Conservation (phyloP, 805 yeast genomes). For the Saccharomycopsis javanensis region DNA sequence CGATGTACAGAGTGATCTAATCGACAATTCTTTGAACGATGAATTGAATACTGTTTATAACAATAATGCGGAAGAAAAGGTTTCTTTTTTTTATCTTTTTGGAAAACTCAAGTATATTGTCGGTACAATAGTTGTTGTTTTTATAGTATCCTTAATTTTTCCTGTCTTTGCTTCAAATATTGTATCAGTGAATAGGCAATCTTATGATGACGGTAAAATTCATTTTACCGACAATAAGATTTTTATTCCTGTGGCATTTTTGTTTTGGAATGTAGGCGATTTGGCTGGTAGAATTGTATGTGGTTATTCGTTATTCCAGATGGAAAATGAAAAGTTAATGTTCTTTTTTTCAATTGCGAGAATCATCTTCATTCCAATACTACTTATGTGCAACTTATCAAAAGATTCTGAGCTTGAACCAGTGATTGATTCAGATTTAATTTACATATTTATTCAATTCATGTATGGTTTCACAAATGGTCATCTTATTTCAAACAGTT, state of each 20-base stretch:
- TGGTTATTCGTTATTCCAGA: conserved; percentile 36
- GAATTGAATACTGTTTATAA: not conserved
- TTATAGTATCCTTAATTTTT: conserved; percentile 65
- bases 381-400: conserved; percentile 49
- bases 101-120: conserved; percentile 54
- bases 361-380: conserved; percentile 55
- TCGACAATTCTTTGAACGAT: not conserved
- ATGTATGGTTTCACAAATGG: conserved; percentile 84
- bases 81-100: conserved; percentile 56
- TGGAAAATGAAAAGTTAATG: conserved; percentile 35
- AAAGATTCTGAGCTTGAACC: conserved; percentile 6
- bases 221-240: conserved; percentile 25
- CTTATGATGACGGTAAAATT: not conserved
- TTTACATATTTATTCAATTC: conserved; percentile 64
- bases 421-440: conserved; percentile 44
- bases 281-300: conserved; percentile 66
- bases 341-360: conserved; percentile 49
- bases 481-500: conserved; percentile 67
- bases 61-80: conserved; percentile 25
- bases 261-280: conserved; percentile 89
- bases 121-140: conserved; percentile 60
- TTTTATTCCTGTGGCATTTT: conserved; percentile 67
- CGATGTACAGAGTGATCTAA: conserved; percentile 9
- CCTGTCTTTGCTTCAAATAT: conserved; percentile 83
- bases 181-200: conserved; percentile 37